Percentiles rank a stretch among this genome's conserved stretches.
These are phyloP conservation scores for Nannochloropsis gaditana DNA, from an alignment of 108 stramenopile genomes.

Conservation along the genomic window DNA sequence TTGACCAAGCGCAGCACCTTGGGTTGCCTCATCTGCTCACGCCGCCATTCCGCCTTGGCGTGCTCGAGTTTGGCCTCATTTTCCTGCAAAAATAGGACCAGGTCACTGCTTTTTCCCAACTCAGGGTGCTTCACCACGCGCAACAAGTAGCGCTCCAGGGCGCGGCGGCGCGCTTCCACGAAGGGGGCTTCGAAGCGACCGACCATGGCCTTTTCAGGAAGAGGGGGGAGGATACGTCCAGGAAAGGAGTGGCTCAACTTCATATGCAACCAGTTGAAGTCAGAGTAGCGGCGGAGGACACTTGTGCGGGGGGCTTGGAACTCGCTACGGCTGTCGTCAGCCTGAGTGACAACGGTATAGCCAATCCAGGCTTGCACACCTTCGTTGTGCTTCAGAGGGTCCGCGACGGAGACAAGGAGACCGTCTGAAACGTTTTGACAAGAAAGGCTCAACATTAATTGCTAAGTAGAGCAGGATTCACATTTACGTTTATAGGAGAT, in stretches of 20 bases:
- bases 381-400: conserved; percentile 1
- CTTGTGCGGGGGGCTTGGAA: not conserved
- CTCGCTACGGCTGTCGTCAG: not conserved
- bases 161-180: conserved; percentile 15
- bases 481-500: too few species aligned
- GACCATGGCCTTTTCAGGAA: conserved; percentile 6
- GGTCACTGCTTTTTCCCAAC: not conserved
- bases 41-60: not conserved
- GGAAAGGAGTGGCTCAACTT: not conserved
- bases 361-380: not conserved
- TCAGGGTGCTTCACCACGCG: conserved; percentile 13
- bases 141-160: not conserved
- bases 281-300: conserved; percentile 13
- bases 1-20: not conserved
- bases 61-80: not conserved
- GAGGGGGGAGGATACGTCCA: not conserved
- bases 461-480: too few species aligned
- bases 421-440: not conserved
- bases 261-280: not conserved
- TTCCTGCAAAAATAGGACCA: not conserved
- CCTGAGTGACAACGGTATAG: not conserved
- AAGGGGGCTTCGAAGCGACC: not conserved
- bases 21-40: not conserved
- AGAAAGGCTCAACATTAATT: not conserved
- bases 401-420: not conserved